Evolutionary conservation across 73 alveolate genomes (phyloP), one percentile per base, ranked within the genome.

Genomic region (Paramecium octaurelia): DNA sequence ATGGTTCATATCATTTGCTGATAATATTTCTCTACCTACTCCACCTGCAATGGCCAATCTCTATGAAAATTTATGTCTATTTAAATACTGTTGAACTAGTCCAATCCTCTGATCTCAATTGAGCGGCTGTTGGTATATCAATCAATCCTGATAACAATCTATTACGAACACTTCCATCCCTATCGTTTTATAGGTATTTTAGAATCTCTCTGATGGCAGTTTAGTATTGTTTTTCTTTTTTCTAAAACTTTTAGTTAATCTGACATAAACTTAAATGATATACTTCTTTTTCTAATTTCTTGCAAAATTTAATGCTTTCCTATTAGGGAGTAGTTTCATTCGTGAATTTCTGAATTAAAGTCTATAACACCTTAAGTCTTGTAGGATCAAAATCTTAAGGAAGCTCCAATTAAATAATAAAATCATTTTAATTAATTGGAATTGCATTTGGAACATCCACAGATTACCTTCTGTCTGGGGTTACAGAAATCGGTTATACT

Each of bases 1-100:
- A 35, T 80, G 91, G 8, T 48, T 27, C 91, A 80, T 80, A 46
- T 80, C 91, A 24, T 48, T 48, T 80, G 91, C 91, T 48, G 84
- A 27, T 64, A 64, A 24, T 3, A 64, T 64, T 64, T 64, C 84
- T 64, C 84, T 27, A 2, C 84, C 84, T 64, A 64, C 84, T 27
- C 84, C 84, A 9, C 84, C 84, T 7, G 84, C 84, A 2, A 31
- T 12, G 24, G 84, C 42, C 31, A 64, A 24, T 64, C 84, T 64
- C 84, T 64, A 64, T 48, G 58, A 48, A 48, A 7, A 48, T 48
- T 2, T 48, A 48, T 0, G 6, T 9, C 29, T 27, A 73, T 73
- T 36, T 29, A 36, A 27, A 29, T 73, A 73, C 87, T 0, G 27
- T 35, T 20, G 57, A 38, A 35, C 60, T 35, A 16, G 59, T 73